Evolutionary conservation across 371 early-diverging fungal genomes (phyloP), one percentile per base, ranked within the genome.

Genomic region (Mucor piriformis): DNA sequence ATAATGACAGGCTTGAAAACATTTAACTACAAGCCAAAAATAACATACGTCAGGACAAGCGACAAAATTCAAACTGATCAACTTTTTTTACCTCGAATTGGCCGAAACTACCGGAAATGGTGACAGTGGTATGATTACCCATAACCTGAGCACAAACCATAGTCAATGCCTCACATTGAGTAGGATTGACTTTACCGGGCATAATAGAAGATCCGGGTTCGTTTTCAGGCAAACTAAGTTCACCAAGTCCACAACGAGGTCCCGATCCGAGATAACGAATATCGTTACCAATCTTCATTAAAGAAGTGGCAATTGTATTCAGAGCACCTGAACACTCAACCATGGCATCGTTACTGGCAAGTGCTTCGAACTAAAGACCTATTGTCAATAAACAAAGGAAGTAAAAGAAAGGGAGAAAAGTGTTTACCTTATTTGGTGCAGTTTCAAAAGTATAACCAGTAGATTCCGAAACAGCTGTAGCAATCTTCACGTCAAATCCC

Each of bases 151-250:
- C 85, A 67, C 94, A 94, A 25, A 94, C 91, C 95, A 95, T 95
- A 32, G 95, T 95, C 87, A 94, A 83, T 25, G 95, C 92, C 74
- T 94, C 94, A 76, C 92, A 92, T 74, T 94, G 95, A 13, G 95
- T 94, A 52, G 95, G 95, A 70, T 94, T 94, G 47, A 94, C 92
- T 78, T 95, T 94, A 60, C 95, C 95, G 43, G 95, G 95, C 94
- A 94, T 94, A 70, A 95, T 95, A 42, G 91, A 90, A 37, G 91
- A 90, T 54, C 95, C 95, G 29, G 95, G 95, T 76, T 95, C 95
- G 72, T 95, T 95, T 64, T 93, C 94, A 25, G 95, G 95, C 44
- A 95, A 79, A 33, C 70, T 69, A 25, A 95, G 81, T 67, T 95
- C 95, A 50, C 94, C 95, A 11, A 95, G 79, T 50, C 95, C 95